phyloP scores from a whole-genome alignment of 2,329 filamentous ascomycete species.

The Davidsoniella virescens region DNA sequence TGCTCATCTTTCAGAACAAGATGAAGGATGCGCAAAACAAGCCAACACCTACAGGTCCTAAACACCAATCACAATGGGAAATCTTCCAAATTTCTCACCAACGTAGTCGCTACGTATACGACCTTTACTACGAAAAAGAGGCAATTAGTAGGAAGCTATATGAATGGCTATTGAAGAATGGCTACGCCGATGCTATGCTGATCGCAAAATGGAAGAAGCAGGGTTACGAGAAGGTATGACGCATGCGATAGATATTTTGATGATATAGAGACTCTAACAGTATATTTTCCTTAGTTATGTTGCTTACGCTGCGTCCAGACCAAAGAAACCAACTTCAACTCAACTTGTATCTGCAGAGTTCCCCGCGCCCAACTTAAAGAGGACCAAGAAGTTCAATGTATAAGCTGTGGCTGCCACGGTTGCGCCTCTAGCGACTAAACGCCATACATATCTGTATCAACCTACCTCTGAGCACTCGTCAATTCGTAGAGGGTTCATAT shows the following conservation, averaged over 20 bases:
- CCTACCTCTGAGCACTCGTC: too few relatives aligned
- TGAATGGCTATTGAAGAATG: conserved; percentile 92
- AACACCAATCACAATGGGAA: conserved; percentile 88
- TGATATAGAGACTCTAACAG: conserved; percentile 16
- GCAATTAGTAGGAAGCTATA: conserved; percentile 85
- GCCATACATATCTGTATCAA: too few relatives aligned
- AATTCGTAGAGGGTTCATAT: too few relatives aligned
- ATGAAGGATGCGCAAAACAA: conserved; percentile 94
- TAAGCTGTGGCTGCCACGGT: conserved; percentile 85
- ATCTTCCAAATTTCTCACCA: conserved; percentile 96
- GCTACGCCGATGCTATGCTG: conserved; percentile 83
- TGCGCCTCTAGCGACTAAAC: conserved; percentile 69
- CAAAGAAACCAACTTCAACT: conserved; percentile 99
- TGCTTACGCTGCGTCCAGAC: conserved; percentile 94
- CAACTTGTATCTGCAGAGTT: conserved; percentile 92
- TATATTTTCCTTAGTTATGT: conserved; percentile 47
- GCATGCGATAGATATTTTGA: not conserved
- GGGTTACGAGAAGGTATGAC: conserved; percentile 80
- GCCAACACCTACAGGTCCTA: conserved; percentile 59
- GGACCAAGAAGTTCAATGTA: conserved; percentile 78
- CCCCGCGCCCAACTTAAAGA: conserved; percentile 81
- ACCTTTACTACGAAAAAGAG: conserved; percentile 95
- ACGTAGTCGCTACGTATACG: conserved; percentile 83
- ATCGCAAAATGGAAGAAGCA: conserved; percentile 99
- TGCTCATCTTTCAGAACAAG: conserved; percentile 74